Evolutionary conservation across 148 eudicot species (phyloP), one percentile per base, ranked within the genome.

Genomic region (Mesembryanthemum crystallinum): DNA sequence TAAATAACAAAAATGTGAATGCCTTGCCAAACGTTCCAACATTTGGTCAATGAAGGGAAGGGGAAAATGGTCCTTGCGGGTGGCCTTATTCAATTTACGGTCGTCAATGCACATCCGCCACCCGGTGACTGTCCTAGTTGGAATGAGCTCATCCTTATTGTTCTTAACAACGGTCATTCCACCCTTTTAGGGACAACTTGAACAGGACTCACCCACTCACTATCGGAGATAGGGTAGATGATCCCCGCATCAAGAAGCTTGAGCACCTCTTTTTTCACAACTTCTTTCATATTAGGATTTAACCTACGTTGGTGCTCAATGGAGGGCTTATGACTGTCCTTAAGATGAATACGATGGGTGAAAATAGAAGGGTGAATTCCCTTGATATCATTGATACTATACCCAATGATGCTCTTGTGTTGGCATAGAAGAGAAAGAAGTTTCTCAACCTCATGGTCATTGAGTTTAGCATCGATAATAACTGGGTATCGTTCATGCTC

Each of bases 231-330:
- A n/a, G 70, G 17, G 15, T 66, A 66, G 70, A 66, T 66, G 6
- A 66, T 42, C 15, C 43, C 29, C 0, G 51, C 51, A 1, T 66
- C 51, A 42, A 37, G 45, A 3, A 65, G 12, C 8, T 37, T 37
- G 5, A 7, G n/a, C 24, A 66, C 12, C 7, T 66, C 51, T n/a
- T 7, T n/a, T 23, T n/a, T 66, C 0, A 39, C 51, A 2, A 66
- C 49, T 5, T 66, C 70, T n/a, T 66, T 66, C 28, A 66, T 18
- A 15, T 33, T 37, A 23, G 52, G 70, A 32, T 37, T 66, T 1
- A 66, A 23, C 28, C 28, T 66, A 21, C 70, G n/a, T 66, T 66
- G 70, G 10, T 6, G 70, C 28, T 66, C 70, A 66, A 66, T 66
- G 7, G 70, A 66, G 0, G 52, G 9, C 4, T 24, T 23, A 42